A percentile compares a stretch with the other conserved stretches of the same genome.
phyloP scores from a whole-genome alignment of 202 grass and related monocot species.

The Bolboschoenoplectus hybrid region DNA sequence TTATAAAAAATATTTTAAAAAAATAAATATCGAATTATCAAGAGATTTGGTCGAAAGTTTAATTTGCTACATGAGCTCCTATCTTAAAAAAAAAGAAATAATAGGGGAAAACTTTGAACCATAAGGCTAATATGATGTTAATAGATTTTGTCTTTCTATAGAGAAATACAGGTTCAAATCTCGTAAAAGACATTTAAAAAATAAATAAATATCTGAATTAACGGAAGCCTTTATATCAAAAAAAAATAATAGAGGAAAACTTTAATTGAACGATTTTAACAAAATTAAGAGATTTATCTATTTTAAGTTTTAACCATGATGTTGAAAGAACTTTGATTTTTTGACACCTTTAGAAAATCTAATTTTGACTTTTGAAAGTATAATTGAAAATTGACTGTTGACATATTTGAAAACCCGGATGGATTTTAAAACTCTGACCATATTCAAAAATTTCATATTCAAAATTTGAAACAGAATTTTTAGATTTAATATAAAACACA shows the following conservation, averaged over 20 bases:
- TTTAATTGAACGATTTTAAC: neutral
- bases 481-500: neutral
- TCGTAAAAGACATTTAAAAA: too few relatives aligned
- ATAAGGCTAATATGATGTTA: too few relatives aligned
- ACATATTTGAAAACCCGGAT: neutral
- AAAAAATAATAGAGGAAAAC: neutral
- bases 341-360: neutral
- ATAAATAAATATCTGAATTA: too few relatives aligned
- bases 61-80: too few relatives aligned
- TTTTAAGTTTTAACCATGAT: neutral
- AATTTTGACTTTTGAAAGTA: neutral
- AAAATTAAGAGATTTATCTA: neutral
- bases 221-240: too few relatives aligned
- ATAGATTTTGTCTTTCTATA: too few relatives aligned
- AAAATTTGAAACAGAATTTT: neutral
- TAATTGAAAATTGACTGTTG: neutral
- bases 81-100: too few relatives aligned
- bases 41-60: too few relatives aligned
- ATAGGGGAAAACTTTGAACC: too few relatives aligned
- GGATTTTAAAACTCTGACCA: neutral
- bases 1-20: too few relatives aligned
- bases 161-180: too few relatives aligned
- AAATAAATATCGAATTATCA: too few relatives aligned
- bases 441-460: neutral
- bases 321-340: neutral